Base-by-base conservation (phyloP, 2,329 filamentous ascomycete genomes). In the Phyllosticta paracitricarpa region DNA sequence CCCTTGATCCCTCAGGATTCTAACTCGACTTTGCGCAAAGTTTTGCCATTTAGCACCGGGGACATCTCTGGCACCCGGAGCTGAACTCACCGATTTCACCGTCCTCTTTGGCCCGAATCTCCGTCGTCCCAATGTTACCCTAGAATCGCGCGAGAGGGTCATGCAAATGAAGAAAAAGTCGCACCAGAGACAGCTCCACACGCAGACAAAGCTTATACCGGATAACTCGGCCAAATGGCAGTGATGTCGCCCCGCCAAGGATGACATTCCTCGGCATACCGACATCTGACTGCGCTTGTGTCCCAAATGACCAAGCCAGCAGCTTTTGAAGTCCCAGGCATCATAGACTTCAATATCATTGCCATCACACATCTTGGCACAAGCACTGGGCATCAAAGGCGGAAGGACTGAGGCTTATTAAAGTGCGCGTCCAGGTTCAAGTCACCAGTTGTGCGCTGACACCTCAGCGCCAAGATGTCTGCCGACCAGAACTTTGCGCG, bases 31-130 rank as follows among this genome's bases (percentile, higher is more conserved):
- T 35, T 57, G 28, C 48, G 25, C 33, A 17, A 57, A 78, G 76
- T 76, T 73, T 54, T 79, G 78, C 66, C 79, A 76, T 30, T 72
- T 81, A 40, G 68, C 73, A 2, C 69, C 77, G 0, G 65, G 71
- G 14, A 72, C 70, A 10, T 64, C 68, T 12, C 66, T 80, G 0
- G 65, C 68, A 6, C 68, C 70, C 7, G 70, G 73, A 30, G 71
- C 75, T n/a, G 66, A 66, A 17, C 62, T 81, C 10, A 70, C 74
- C 1, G 78, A 80, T 63, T 81, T 71, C 62, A 78, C 74, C 2
- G 75, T 80, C 10, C 70, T 80, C 2, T 78, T 72, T 62, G 71
- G 72, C n/a, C 70, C 73, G 8, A 70, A 68, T 4, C 66, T 71
- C 64, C 69, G 71, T 10, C 68, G 78, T 24, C 58, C 74, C 6